These are phyloP conservation scores for Populus hybrid DNA, from an alignment of 441 rosid genomes.

Conservation along the genomic window DNA sequence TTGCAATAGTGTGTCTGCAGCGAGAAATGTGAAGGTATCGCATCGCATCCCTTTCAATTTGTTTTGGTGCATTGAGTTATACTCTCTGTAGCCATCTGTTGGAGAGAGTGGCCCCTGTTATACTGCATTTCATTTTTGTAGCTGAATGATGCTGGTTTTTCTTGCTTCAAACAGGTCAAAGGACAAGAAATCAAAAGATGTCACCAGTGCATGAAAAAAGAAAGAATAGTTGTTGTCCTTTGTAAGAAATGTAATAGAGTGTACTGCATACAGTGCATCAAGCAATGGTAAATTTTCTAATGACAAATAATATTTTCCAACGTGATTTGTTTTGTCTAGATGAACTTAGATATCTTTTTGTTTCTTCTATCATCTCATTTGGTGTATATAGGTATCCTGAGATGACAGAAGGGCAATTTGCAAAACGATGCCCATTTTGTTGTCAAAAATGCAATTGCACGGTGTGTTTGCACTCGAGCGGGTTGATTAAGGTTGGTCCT, in stretches of 20 bases:
- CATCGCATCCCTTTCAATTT: not conserved
- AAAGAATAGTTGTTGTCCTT: conserved; percentile 55
- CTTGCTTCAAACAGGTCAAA: conserved; percentile 27
- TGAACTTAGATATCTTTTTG: not conserved
- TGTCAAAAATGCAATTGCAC: conserved; percentile 75
- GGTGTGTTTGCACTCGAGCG: conserved; percentile 61
- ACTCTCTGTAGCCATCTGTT: not conserved
- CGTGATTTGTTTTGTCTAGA: conserved; percentile 1
- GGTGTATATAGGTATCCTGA: conserved; percentile 60
- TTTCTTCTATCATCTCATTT: not conserved
- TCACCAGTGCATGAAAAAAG: conserved; percentile 78
- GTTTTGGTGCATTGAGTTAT: not conserved
- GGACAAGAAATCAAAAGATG: conserved; percentile 37
- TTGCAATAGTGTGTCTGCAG: conserved; percentile 19
- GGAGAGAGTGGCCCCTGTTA: not conserved
- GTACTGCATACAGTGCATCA: conserved; percentile 69
- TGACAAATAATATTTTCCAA: not conserved
- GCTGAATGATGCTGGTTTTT: conserved; percentile 9
- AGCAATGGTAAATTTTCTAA: conserved; percentile 51
- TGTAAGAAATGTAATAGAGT: conserved; percentile 54
- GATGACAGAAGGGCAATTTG: conserved; percentile 43
- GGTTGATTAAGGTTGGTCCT: conserved; percentile 57
- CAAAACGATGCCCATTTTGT: conserved; percentile 70
- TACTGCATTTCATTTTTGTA: not conserved
- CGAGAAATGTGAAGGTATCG: conserved; percentile 35